A percentile compares a stretch with the other conserved stretches of the same genome.
Conservation (phyloP, 345 rosid genomes). For the Corchorus capsularis region DNA sequence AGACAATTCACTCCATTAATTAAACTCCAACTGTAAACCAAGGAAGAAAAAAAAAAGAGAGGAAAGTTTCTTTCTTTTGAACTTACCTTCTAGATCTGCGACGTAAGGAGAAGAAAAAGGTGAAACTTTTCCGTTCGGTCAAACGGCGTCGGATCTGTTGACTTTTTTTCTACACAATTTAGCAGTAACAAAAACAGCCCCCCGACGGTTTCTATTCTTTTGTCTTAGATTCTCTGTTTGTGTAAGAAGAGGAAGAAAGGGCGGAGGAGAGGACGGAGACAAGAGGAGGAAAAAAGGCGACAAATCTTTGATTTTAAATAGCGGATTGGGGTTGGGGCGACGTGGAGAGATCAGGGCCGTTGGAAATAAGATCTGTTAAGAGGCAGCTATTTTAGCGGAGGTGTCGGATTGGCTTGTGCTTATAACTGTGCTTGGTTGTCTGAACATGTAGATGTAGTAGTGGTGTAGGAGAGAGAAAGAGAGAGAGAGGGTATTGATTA, state of each 20-base stretch:
- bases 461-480: too few relatives aligned
- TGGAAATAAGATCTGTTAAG: slow-evolving; percentile 14
- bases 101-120: background rate
- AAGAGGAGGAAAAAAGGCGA: background rate
- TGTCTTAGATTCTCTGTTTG: slow-evolving; percentile 16
- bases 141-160: slow-evolving; percentile 27
- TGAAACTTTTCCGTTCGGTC: background rate
- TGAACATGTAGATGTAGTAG: background rate
- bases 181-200: background rate
- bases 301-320: slow-evolving; percentile 8
- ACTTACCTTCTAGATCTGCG: slow-evolving; percentile 37
- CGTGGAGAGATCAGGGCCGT: slow-evolving; percentile 13
- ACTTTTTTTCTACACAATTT: background rate
- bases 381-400: slow-evolving; percentile 26
- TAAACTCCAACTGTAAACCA: background rate
- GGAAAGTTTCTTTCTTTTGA: background rate
- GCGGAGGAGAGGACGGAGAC: background rate
- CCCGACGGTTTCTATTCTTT: background rate
- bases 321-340: slow-evolving; percentile 21
- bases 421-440: slow-evolving; percentile 20
- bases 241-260: background rate
- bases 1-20: background rate
- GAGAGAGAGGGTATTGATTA: slow-evolving; percentile 10
- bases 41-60: background rate
- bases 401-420: slow-evolving; percentile 12